phyloP scores from a whole-genome alignment of 2,329 filamentous ascomycete species.

The Ophiostoma perfectum region DNA sequence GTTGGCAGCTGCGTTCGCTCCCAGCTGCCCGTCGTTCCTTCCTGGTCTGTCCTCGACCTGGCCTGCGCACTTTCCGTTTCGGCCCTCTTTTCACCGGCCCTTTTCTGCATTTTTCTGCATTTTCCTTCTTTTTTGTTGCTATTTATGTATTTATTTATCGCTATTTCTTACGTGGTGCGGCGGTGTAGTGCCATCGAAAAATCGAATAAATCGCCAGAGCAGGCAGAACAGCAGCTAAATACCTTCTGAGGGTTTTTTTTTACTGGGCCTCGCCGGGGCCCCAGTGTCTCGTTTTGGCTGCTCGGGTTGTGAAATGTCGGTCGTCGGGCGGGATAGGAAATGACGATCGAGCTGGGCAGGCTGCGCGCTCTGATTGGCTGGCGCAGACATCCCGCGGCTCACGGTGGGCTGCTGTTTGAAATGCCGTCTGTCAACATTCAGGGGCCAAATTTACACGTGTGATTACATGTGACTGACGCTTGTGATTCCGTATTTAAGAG shows the following conservation, averaged over 20 bases:
- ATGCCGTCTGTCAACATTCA: slow-evolving; percentile 1
- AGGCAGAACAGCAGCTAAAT: background rate
- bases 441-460: slow-evolving; percentile 16
- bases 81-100: slow-evolving; percentile 23
- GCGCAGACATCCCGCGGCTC: background rate
- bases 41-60: background rate
- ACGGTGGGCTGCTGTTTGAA: background rate
- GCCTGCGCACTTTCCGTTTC: slow-evolving; percentile 11
- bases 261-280: slow-evolving; percentile 16
- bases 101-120: background rate
- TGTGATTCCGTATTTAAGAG: background rate
- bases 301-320: slow-evolving; percentile 23
- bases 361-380: slow-evolving; percentile 18
- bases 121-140: background rate
- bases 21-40: background rate
- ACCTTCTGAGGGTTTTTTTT: slow-evolving; percentile 15
- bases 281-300: background rate
- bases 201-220: background rate
- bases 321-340: slow-evolving; percentile 26
- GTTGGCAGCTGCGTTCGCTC: background rate
- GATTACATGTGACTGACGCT: slow-evolving; percentile 16
- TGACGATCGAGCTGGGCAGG: slow-evolving; percentile 4
- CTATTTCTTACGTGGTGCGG: slow-evolving; percentile 14
- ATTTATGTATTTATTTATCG: slow-evolving; percentile 6
- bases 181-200: slow-evolving; percentile 10